phyloP scores from a whole-genome alignment of 2,329 filamentous ascomycete species.

The Leptographium wingfieldii region DNA sequence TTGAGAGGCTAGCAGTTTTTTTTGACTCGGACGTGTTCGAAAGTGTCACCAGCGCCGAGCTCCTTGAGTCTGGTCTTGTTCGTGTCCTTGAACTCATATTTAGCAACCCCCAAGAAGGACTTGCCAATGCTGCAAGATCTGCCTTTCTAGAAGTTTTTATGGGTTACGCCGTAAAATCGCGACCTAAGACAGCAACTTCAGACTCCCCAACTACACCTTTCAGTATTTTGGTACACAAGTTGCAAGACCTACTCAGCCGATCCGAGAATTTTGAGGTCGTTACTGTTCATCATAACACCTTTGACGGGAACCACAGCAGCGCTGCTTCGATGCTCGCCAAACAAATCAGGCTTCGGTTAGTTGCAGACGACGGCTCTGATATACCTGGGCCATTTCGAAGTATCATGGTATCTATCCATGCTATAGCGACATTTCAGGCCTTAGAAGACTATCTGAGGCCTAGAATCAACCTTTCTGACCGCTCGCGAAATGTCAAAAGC shows the following conservation, averaged over 20 bases:
- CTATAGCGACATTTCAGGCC: slow-evolving; percentile 94
- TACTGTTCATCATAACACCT: slow-evolving; percentile 84
- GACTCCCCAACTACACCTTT: slow-evolving; percentile 72
- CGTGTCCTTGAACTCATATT: slow-evolving; percentile 73
- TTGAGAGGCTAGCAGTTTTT: slow-evolving; percentile 63
- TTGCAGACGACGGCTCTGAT: slow-evolving; percentile 81
- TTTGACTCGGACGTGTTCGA: slow-evolving; percentile 84
- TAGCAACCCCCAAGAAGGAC: slow-evolving; percentile 51
- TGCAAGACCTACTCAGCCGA: slow-evolving; percentile 90
- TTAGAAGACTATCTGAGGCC: slow-evolving; percentile 92
- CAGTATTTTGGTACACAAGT: slow-evolving; percentile 80
- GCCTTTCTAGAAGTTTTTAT: slow-evolving; percentile 90
- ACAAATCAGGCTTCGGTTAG: slow-evolving; percentile 77
- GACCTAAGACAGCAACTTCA: slow-evolving; percentile 48
- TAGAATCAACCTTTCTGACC: slow-evolving; percentile 69
- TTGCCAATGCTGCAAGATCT: slow-evolving; percentile 57
- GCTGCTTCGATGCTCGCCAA: slow-evolving; percentile 94
- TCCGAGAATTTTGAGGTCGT: slow-evolving; percentile 97
- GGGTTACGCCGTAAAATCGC: slow-evolving; percentile 56
- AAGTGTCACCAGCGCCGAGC: slow-evolving; percentile 88
- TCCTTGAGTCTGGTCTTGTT: slow-evolving; percentile 83
- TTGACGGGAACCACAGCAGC: slow-evolving; percentile 81
- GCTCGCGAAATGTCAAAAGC: slow-evolving; percentile 51
- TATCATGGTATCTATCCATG: slow-evolving; percentile 97
- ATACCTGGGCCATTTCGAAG: slow-evolving; percentile 81